A percentile compares a stretch with the other conserved stretches of the same genome.
Evolutionary conservation across 2,329 filamentous ascomycete species (phyloP).

Genomic region (Rugonectria rugulosa): DNA sequence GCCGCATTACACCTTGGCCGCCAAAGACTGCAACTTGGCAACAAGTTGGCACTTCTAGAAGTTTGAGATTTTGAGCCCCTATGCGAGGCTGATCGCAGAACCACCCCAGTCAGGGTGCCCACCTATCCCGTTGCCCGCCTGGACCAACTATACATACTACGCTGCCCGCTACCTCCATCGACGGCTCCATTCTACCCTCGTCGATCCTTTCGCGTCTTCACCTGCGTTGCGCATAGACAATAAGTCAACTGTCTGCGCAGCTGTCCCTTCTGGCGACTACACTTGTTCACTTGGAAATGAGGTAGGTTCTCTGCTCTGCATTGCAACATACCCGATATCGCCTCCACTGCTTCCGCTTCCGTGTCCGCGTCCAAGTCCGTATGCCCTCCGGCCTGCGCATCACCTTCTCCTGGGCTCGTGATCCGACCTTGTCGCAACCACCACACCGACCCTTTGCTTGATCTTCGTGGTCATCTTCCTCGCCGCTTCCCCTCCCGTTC

Average conservation of each 20-base stretch:
- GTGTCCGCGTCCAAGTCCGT: slow-evolving; percentile 9
- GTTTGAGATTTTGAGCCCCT: slow-evolving; percentile 31
- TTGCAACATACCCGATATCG: slow-evolving; percentile 19
- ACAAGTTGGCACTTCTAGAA: slow-evolving; percentile 39
- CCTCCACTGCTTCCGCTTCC: slow-evolving; percentile 30
- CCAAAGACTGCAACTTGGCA: slow-evolving; percentile 13
- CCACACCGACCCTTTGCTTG: slow-evolving; percentile 24
- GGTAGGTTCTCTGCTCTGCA: slow-evolving; percentile 22
- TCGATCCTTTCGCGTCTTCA: slow-evolving; percentile 11
- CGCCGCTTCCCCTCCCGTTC: slow-evolving; percentile 22
- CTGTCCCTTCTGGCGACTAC: slow-evolving; percentile 9
- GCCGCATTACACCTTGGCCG: slow-evolving; percentile 22
- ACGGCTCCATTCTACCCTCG: slow-evolving; percentile 8
- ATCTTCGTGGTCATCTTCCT: slow-evolving; percentile 19
- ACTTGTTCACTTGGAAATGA: slow-evolving; percentile 13
- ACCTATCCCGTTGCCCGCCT: slow-evolving; percentile 22
- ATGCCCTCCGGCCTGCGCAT: slow-evolving; percentile 4
- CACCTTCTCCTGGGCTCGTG: slow-evolving; percentile 13
- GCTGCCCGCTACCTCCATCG: slow-evolving; percentile 13
- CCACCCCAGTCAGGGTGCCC: slow-evolving; percentile 36
- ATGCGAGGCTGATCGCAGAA: slow-evolving; percentile 41
- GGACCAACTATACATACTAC: slow-evolving; percentile 13
- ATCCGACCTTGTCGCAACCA: slow-evolving; percentile 12
- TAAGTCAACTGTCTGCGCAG: slow-evolving; percentile 16
- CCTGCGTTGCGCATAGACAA: slow-evolving; percentile 5